phyloP scores from a whole-genome alignment of 192 early-diverging fungal genomes.

The Spinellus fusiger region DNA sequence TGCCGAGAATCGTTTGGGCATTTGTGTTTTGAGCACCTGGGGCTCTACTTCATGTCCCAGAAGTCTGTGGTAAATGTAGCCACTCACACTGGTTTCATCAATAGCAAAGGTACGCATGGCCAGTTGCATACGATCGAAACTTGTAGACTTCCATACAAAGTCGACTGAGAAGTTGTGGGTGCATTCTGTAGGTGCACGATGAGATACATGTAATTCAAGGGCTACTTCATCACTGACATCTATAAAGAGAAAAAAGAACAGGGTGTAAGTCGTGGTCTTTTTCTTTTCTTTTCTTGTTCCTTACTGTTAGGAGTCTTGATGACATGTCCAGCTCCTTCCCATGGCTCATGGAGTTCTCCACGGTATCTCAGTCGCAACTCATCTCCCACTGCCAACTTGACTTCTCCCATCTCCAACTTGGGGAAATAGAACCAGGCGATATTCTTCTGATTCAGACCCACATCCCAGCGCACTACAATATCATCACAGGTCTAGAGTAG shows the following conservation, averaged over 20 bases:
- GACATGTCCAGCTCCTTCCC: constrained; percentile 88
- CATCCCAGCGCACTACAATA: constrained; percentile 94
- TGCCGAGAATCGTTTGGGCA: constrained; percentile 85
- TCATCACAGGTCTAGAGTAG: constrained; percentile 80
- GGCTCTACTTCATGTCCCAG: constrained; percentile 94
- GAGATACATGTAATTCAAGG: constrained; percentile 70
- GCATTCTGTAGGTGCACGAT: constrained; percentile 70
- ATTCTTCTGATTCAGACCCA: constrained; percentile 88
- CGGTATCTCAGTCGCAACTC: constrained; percentile 85
- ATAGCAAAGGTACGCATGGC: constrained; percentile 97
- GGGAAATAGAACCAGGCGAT: constrained; percentile 92
- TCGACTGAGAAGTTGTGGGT: constrained; percentile 92
- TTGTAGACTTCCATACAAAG: constrained; percentile 98
- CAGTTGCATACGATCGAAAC: constrained; percentile 95
- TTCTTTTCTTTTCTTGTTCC: neutral
- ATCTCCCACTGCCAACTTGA: constrained; percentile 90
- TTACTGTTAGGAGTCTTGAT: constrained; percentile 93
- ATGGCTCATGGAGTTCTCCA: constrained; percentile 77
- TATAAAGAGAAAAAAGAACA: constrained; percentile 15
- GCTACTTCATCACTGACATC: constrained; percentile 91
- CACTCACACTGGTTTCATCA: constrained; percentile 88
- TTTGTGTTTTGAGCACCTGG: constrained; percentile 67
- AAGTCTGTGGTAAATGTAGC: constrained; percentile 91
- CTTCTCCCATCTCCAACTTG: constrained; percentile 86
- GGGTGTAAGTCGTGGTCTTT: neutral